A percentile compares a stretch with the other conserved stretches of the same genome.
Evolutionary conservation across 352 stramenopile species (phyloP).

Genomic region (Phytophthora brassicae): DNA sequence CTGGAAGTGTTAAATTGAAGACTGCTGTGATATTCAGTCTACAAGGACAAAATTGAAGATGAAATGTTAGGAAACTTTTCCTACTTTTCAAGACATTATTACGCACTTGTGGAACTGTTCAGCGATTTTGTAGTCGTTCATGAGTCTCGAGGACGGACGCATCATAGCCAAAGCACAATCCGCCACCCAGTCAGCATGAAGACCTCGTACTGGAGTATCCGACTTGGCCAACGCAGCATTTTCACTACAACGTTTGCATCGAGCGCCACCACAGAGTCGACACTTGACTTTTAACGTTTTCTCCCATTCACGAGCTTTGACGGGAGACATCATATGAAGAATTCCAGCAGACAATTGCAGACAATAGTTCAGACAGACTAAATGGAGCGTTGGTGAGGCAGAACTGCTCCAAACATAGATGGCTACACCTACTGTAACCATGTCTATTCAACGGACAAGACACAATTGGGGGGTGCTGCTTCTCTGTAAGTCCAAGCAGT

Average conservation of each 20-base stretch:
- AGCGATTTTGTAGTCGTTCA: slow-evolving; percentile 79
- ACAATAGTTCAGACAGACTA: not conserved
- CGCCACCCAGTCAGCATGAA: slow-evolving; percentile 89
- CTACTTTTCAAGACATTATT: not conserved
- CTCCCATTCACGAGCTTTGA: slow-evolving; percentile 83
- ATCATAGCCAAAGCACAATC: slow-evolving; percentile 90
- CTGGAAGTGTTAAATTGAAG: slow-evolving; percentile 90
- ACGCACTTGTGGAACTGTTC: slow-evolving; percentile 79
- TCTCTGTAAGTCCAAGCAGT: not conserved
- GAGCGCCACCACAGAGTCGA: slow-evolving; percentile 81
- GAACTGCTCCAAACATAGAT: slow-evolving; percentile 1
- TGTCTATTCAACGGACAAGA: too few relatives aligned
- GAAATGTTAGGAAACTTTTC: not conserved
- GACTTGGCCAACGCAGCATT: slow-evolving; percentile 70
- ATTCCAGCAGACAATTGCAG: slow-evolving; percentile 3
- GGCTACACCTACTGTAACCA: not conserved
- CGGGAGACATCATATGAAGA: slow-evolving; percentile 58
- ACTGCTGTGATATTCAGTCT: slow-evolving; percentile 83
- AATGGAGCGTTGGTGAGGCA: not conserved
- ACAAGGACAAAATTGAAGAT: not conserved
- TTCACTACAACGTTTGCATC: slow-evolving; percentile 88
- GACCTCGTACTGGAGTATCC: slow-evolving; percentile 67
- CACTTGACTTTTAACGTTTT: slow-evolving; percentile 84
- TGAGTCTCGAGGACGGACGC: slow-evolving; percentile 80
- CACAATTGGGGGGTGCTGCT: too few relatives aligned